These are phyloP conservation scores for Fusarium tjaetaba DNA, from an alignment of 2,329 filamentous ascomycete genomes.

Conservation along the genomic window DNA sequence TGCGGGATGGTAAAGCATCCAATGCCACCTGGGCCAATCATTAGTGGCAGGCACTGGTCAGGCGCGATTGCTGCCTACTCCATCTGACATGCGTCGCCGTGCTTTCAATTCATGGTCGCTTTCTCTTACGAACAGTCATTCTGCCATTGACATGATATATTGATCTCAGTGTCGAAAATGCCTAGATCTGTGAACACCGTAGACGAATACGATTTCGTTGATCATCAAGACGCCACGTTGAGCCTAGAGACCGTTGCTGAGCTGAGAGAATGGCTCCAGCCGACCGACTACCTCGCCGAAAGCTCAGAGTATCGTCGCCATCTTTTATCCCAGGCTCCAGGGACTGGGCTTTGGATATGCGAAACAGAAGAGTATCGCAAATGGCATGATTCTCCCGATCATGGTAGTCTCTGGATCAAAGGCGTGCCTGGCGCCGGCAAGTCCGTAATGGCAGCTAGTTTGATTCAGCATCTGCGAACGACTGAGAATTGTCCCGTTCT, in stretches of 20 bases:
- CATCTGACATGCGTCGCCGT: neutral
- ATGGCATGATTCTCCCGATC: constrained; percentile 37
- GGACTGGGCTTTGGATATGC: constrained; percentile 41
- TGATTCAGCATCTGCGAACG: constrained; percentile 33
- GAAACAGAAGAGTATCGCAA: constrained; percentile 37
- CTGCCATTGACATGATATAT: neutral
- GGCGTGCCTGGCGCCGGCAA: constrained; percentile 44
- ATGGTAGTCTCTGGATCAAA: constrained; percentile 42
- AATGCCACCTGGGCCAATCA: neutral
- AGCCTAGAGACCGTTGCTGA: constrained; percentile 21
- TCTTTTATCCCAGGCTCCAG: constrained; percentile 37
- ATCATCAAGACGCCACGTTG: constrained; percentile 24
- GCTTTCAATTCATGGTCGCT: neutral
- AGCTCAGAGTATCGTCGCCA: constrained; percentile 43
- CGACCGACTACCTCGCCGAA: constrained; percentile 43
- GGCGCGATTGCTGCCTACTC: neutral
- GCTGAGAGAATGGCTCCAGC: constrained; percentile 43
- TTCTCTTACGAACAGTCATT: no score
- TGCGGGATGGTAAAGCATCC: no score
- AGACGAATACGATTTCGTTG: constrained; percentile 35
- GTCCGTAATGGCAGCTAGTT: constrained; percentile 36
- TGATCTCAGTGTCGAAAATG: neutral
- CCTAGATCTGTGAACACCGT: constrained; percentile 22
- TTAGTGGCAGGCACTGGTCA: neutral
- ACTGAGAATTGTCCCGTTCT: constrained; percentile 33